phyloP scores from a whole-genome alignment of 2,329 filamentous ascomycete genomes.

The Didymella keratinophila region DNA sequence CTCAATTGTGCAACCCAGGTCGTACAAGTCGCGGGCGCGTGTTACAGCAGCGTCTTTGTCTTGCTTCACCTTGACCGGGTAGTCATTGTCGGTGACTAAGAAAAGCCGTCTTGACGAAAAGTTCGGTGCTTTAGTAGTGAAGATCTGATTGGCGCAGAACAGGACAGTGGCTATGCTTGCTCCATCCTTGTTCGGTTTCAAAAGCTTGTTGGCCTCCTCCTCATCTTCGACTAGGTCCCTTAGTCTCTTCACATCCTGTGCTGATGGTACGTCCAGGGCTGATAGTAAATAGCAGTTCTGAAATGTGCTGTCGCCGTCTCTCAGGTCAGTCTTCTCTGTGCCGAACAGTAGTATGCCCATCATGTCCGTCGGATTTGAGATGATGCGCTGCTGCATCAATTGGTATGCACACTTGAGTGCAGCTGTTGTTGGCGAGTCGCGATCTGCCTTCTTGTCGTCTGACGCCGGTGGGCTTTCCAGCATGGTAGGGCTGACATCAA shows the following conservation, averaged over 20 bases:
- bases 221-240: constrained; percentile 80
- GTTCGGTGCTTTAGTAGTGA: constrained; percentile 92
- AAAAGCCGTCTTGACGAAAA: constrained; percentile 94
- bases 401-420: constrained; percentile 93
- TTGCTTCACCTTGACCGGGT: constrained; percentile 75
- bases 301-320: constrained; percentile 66
- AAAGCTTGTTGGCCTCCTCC: constrained; percentile 71
- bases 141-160: constrained; percentile 95
- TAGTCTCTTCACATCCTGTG: constrained; percentile 82
- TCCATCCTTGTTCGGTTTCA: constrained; percentile 72
- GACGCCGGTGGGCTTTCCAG: constrained; percentile 70
- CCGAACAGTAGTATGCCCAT: constrained; percentile 95
- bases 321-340: constrained; percentile 72
- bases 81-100: constrained; percentile 92
- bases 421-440: constrained; percentile 79
- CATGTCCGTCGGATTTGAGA: constrained; percentile 95
- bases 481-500: constrained; percentile 91
- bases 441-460: constrained; percentile 73
- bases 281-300: constrained; percentile 92
- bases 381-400: constrained; percentile 98
- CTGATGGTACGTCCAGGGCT: constrained; percentile 86
- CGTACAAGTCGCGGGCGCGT: constrained; percentile 92
- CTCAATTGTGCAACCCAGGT: constrained; percentile 89
- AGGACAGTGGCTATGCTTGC: constrained; percentile 88
- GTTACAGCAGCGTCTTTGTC: constrained; percentile 80